Evolutionary conservation across 768 basidiomycete species (phyloP), one percentile per base, ranked within the genome.

Genomic region (Trametes meyenii): DNA sequence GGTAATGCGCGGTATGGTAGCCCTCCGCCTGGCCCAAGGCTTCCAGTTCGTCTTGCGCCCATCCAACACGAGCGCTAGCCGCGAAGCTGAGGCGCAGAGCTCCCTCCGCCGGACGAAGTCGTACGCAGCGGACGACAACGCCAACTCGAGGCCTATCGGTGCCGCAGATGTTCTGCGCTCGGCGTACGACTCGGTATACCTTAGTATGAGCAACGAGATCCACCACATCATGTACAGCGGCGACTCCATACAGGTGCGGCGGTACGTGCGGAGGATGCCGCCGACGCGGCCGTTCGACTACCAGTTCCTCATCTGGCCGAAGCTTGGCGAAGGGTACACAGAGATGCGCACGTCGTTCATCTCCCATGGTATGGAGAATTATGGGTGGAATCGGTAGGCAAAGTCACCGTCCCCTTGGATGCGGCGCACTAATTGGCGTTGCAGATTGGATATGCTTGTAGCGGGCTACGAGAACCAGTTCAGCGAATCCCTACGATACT

Each of bases 201-300:
- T 98, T 55, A 93, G 93, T 67, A 95, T 96, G 85, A 89, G 89
- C 71, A 96, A 98, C 71, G 93, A 96, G 74, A 94, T 98, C 44
- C 96, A 98, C 73, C 82, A 90, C 24, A 87, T 99, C 62, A 88
- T 89, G 43, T 98, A 95, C 69, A 92, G 89, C 46, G 91, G 92
- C n/a, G 90, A 95, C 67, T 83, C 86, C 16, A 92, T 98, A 61
- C 89, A 94, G 68, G 94, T 98, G 17, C 83, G 88, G 67, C 81
- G 93, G 42, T 94, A 94, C 71, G 89, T 93, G 26, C 83, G 94
- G 24, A 82, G 89, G 64, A 81, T 88, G 81, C 82, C 84, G 53
- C 79, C 76, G 60, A 84, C 81, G 55, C 81, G 81, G 19, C 81
- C 88, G 1, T 85, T 90, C 63, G 76, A 84, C 21, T 98, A 99